Base-by-base conservation (phyloP, 495 filamentous ascomycete genomes). In the Barbatosphaeria neglecta region DNA sequence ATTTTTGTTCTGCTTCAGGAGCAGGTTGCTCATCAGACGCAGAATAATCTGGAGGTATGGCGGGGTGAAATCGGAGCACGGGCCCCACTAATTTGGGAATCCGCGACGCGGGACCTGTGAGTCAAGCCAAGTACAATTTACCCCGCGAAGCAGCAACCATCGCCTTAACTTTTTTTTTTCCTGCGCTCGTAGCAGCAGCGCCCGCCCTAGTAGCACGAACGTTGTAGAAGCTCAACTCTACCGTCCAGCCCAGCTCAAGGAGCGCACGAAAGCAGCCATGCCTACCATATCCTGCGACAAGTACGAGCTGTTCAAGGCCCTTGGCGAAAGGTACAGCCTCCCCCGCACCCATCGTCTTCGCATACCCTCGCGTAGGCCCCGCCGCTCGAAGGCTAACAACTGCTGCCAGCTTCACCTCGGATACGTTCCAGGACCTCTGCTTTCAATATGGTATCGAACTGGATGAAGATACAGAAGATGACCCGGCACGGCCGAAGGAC, bases 381-480 rank as follows among this genome's bases (percentile, higher is more conserved):
- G n/a, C 50, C 50, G 19, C 11, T 50, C 37, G 52, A 43, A 41
- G n/a, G n/a, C 15, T 35, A 44, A 38, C 31, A n/a, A n/a, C 4
- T 28, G 6, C 33, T 1, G 18, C 4, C 51, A 90, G 85, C 22
- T 95, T 88, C 63, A 95, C 90, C 38, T 86, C 84, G 54, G 79
- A 95, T 51, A 86, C 90, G 60, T 97, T 99, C 62, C 90, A 98
- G 59, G 83, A 94, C 59, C 72, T 99, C 53, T 99, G 92, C 63
- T 98, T 99, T 76, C 92, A 99, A 54, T 99, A 95, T 62, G 92
- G 89, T 46, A 94, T 98, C 58, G 92, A 98, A 63, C 80, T 98
- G 51, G 92, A 98, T 67, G 88, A 95, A 72, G 92, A 98, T 70
- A 93, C 87, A 31, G 81, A 87, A 39, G 72, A 87, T 60, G 68